Evolutionary conservation across 2,329 filamentous ascomycete genomes (phyloP), one percentile per base, ranked within the genome.

Genomic region (Cylindrodendrum hubeiense): DNA sequence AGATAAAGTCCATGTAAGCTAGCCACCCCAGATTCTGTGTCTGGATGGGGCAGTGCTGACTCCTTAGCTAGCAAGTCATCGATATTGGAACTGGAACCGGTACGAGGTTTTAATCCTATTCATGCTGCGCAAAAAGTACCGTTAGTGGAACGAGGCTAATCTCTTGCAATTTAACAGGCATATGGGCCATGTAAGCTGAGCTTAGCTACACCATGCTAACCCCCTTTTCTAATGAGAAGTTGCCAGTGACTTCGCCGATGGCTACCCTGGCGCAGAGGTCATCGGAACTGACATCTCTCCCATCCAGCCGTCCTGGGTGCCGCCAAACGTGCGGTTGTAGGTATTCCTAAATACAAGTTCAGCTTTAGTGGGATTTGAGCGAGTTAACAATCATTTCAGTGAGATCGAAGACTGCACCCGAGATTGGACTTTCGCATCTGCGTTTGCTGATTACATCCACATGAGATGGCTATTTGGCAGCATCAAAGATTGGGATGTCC

Each of bases 1-100:
- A 15, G 72, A 74, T 0, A 71, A 74, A 1, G 47, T 73, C 6
- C 68, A 75, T 17, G 77, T 69, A 30, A 4, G 33, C 8, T 2
- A 39, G 2, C 3, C 37, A 3, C 2, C 3, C 0, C 1, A 0
- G 1, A 15, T 19, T 49, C 17, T 46, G 53, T 3, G 30, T 63
- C 4, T 30, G n/a, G n/a, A 2, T 5, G 2, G 12, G 34, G 68
- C 13, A 46, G 6, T 60, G 47, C 66, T 77, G 10, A 73, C 8
- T 12, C 0, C 3, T 17, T 9, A 10, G 10, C 0, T 17, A 71
- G 69, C 66, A 55, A 55, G 66, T 70, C 3, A 76, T 89, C 7
- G 85, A 87, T 62, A 79, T 88, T 21, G 85, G 86, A 30, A 88
- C 86, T 6, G 88, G 87, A n/a, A 86, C 86, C 1, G 87, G 87